phyloP scores from a whole-genome alignment of 495 filamentous ascomycete genomes.

The Staphylotrichum longicolle region DNA sequence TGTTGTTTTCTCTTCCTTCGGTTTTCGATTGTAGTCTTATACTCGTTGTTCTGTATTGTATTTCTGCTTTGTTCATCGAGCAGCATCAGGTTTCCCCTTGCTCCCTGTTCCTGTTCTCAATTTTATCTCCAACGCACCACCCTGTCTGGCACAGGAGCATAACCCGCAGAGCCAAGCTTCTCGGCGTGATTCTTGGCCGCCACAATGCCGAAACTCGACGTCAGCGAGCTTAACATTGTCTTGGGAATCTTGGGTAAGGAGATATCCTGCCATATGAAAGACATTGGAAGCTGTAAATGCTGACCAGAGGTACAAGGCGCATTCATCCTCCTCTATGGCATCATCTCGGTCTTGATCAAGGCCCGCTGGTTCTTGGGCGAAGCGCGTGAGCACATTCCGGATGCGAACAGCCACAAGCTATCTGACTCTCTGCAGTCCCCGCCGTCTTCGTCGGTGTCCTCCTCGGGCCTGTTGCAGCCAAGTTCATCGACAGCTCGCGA shows the following conservation, averaged over 20 bases:
- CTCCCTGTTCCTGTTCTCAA: background rate
- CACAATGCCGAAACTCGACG: constrained; percentile 50
- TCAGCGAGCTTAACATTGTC: constrained; percentile 53
- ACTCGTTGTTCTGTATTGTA: background rate
- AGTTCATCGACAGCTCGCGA: constrained; percentile 45
- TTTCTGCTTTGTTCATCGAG: background rate
- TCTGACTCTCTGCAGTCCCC: constrained; percentile 42
- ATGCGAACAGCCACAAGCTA: background rate
- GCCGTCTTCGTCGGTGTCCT: constrained; percentile 49
- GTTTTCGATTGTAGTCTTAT: background rate
- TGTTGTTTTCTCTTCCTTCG: background rate
- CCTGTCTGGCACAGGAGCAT: background rate
- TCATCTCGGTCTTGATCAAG: constrained; percentile 54
- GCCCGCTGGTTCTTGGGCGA: constrained; percentile 57
- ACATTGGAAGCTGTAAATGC: background rate
- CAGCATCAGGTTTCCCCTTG: background rate
- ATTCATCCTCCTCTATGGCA: constrained; percentile 45
- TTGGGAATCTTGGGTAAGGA: constrained; percentile 38
- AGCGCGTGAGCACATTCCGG: constrained; percentile 43
- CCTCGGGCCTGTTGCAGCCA: constrained; percentile 50
- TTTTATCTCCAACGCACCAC: no score
- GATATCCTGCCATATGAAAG: background rate
- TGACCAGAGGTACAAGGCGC: constrained; percentile 18
- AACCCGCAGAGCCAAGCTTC: background rate
- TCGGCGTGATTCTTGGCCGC: background rate